A percentile compares a stretch with the other conserved stretches of the same genome.
phyloP scores from a whole-genome alignment of 1,284 basidiomycete species.

The Rhodotorula sp. region DNA sequence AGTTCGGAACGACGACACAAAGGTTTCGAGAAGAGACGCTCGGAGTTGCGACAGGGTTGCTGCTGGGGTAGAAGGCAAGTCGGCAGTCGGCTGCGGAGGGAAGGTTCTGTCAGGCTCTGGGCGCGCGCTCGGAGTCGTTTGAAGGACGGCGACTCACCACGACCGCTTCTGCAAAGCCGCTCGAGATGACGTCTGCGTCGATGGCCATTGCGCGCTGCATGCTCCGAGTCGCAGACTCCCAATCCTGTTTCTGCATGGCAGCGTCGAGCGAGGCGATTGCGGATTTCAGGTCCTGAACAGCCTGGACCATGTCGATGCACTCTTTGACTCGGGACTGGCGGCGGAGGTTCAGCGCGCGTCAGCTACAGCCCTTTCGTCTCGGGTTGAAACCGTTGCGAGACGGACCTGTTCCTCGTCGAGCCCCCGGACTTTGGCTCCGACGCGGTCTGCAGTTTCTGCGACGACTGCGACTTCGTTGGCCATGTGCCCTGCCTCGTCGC shows the following conservation, averaged over 20 bases:
- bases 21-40: conserved; percentile 71
- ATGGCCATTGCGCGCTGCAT: conserved; percentile 86
- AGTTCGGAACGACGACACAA: conserved; percentile 71
- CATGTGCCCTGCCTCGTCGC: conserved; percentile 41
- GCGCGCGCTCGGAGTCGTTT: neutral
- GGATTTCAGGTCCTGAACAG: conserved; percentile 54
- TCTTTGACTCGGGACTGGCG: conserved; percentile 42
- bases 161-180: conserved; percentile 78
- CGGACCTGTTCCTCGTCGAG: conserved; percentile 81
- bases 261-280: conserved; percentile 71
- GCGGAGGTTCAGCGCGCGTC: neutral
- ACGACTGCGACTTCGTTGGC: conserved; percentile 36
- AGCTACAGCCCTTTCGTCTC: conserved; percentile 53
- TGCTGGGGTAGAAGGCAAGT: conserved; percentile 77
- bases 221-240: conserved; percentile 89
- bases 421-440: conserved; percentile 79
- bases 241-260: conserved; percentile 81
- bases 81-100: conserved; percentile 71
- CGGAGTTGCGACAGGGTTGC: conserved; percentile 76
- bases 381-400: neutral
- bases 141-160: conserved; percentile 60
- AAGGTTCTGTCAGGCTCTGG: neutral
- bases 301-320: conserved; percentile 47
- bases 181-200: conserved; percentile 70
- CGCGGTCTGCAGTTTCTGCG: conserved; percentile 64